Base-by-base conservation (phyloP, 352 stramenopile species). In the Globisporangium cylindrosporum region DNA sequence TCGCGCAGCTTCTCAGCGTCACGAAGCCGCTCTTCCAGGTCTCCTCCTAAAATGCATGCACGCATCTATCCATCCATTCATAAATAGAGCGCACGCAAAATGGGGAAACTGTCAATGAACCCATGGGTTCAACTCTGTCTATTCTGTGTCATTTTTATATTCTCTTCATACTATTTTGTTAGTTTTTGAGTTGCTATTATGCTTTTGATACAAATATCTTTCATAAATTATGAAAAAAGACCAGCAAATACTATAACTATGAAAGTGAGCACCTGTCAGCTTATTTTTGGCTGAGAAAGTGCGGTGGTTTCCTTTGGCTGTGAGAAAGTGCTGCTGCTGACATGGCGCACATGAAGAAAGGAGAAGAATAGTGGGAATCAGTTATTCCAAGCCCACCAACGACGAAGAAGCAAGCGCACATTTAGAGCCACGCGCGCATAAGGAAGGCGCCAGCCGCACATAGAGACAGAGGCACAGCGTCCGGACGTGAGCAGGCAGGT, bases 1-100 rank as follows among this genome's bases (percentile, higher is more conserved):
- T 92, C n/a, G 56, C 79, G 57, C 57, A 81, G 49, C 62, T 90
- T 7, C 25, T 62, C 12, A 43, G 53, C 15, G 46, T 82, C 32
- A 70, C 76, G 0, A 55, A 67, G 59, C 73, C 77, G 43, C 76
- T 80, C 60, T 73, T 91, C 59, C 58, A 64, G 24, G 78, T 79
- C 57, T 63, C 48, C 46, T 59, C 48, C 46, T 59, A 24, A 63
- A 51, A 20, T 43, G 36, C 36, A 43, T 43, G 27, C 27, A 36
- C 49, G 29, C 12, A 34, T 22, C 27, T 32, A 32, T 32, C n/a
- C 25, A 25, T 18, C 18, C 15, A 41, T 18, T 25, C 54, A 25
- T 41, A 63, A 63, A 63, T 54, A 63, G 34, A 38, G 18, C 12
- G 29, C 34, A 43, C 12, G 6, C n/a, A 32, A 36, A 7, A n/a